Evolutionary conservation across 371 early-diverging fungal species (phyloP), one percentile per base, ranked within the genome.

Genomic region (Synchytrium microbalum): DNA sequence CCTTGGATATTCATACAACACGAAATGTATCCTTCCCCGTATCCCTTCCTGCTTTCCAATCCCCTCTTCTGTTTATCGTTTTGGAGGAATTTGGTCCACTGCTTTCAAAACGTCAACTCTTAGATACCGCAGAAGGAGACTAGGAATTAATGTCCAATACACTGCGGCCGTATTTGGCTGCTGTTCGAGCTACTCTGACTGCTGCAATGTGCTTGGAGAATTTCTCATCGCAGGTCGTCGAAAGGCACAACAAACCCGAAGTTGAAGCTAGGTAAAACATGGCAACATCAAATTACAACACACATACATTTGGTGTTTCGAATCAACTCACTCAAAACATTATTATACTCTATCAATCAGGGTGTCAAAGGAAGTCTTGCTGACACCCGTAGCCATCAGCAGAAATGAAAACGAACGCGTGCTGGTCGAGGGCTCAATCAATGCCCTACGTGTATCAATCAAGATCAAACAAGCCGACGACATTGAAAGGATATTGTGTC

Each of bases 391-490:
- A 16, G 77, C 86, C 27, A 91, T 98, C 68, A 87, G 88, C 69
- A 84, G 98, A 60, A 96, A 93, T 74, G 96, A 95, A 69, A 92
- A 93, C 76, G 98, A 98, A 75, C 83, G 86, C 65, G 95, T 95
- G 27, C 71, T 95, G 63, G 88, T 98, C 68, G 98, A 98, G 69
- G 78, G 91, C 29, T 89, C 92, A 46, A 87, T 98, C 73, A 98
- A 98, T 80, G 90, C 95, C 10, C 76, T 96, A 63, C 92, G 98
- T 58, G 76, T 98, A 65, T 87, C 87, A 69, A 98, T 98, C 70
- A 89, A 90, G 53, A 92, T 98, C 76, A 98, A 98, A 76, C 96
- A 96, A 78, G 95, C 95, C 1, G 96, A 98, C 78, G 98, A 98
- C 60, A 90, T 95, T 61, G 98, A 98, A 72, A 82, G 88, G 56